Percentiles rank a stretch among this genome's conserved stretches.
Evolutionary conservation across 805 yeast genomes (phyloP).

Genomic region (Candida ficus): DNA sequence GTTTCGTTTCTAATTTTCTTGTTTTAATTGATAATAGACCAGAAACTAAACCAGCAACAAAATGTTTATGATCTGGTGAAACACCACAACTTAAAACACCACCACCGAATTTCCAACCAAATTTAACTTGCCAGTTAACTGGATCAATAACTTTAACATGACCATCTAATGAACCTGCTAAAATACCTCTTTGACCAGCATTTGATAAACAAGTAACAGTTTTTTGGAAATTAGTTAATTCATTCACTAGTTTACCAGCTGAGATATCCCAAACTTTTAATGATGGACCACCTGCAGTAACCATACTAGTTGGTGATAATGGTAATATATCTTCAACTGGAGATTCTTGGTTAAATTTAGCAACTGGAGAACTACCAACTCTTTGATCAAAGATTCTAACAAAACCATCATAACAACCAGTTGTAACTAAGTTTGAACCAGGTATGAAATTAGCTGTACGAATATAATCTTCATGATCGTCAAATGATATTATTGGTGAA

Average conservation of each 20-base stretch:
- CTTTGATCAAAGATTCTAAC: conserved; percentile 85
- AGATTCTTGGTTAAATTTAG: conserved; percentile 62
- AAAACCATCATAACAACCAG: conserved; percentile 91
- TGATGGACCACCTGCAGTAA: conserved; percentile 76
- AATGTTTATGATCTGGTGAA: conserved; percentile 81
- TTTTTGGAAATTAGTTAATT: conserved; percentile 84
- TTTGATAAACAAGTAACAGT: conserved; percentile 81
- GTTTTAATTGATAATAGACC: conserved; percentile 89
- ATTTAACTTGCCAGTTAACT: conserved; percentile 77
- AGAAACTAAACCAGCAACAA: conserved; percentile 87
- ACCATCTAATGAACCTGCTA: conserved; percentile 95
- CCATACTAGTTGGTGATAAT: conserved; percentile 60
- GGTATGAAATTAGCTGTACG: conserved; percentile 79
- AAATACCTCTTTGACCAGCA: conserved; percentile 63
- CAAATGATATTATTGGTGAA: conserved; percentile 66
- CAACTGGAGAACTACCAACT: conserved; percentile 47
- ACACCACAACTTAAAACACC: conserved; percentile 88
- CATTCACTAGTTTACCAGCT: conserved; percentile 64
- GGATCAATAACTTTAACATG: conserved; percentile 93
- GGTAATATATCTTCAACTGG: conserved; percentile 87
- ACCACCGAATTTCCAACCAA: conserved; percentile 96
- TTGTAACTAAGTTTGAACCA: conserved; percentile 72
- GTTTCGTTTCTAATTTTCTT: conserved; percentile 62
- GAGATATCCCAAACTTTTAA: conserved; percentile 91
- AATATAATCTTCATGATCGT: conserved; percentile 81